phyloP scores from a whole-genome alignment of 257 asterid genomes.

The Salvia rosmarinus region DNA sequence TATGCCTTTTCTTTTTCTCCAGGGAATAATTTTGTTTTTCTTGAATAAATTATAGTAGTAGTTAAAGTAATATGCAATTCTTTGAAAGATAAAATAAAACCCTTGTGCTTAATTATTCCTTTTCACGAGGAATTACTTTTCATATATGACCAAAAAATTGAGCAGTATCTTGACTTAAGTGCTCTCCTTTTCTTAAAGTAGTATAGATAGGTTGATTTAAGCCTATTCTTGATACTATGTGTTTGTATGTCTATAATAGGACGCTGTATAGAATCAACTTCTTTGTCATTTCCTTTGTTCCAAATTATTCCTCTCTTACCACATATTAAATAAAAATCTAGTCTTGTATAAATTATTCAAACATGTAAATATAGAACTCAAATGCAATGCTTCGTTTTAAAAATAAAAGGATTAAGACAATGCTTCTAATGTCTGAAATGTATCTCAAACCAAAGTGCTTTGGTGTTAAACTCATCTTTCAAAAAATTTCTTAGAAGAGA shows the following conservation, averaged over 20 bases:
- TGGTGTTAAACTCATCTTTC: not conserved
- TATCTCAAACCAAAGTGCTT: not conserved
- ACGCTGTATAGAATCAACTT: constrained; percentile 34
- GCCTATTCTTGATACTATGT: constrained; percentile 40
- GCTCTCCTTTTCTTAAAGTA: constrained; percentile 54
- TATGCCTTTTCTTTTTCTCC: constrained; percentile 38
- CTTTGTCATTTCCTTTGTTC: constrained; percentile 35
- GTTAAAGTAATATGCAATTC: constrained; percentile 28
- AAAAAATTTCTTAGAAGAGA: no score
- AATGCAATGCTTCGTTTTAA: not conserved
- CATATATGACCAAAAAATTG: constrained; percentile 49
- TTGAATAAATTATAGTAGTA: not conserved
- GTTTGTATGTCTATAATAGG: constrained; percentile 25
- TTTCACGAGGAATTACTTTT: constrained; percentile 52
- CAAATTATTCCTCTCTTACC: constrained; percentile 23
- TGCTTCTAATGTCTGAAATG: not conserved
- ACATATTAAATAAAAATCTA: constrained; percentile 2
- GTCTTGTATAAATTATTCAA: constrained; percentile 11
- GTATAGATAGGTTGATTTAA: constrained; percentile 36
- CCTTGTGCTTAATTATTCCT: constrained; percentile 52
- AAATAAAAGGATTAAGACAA: not conserved
- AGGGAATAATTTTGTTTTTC: constrained; percentile 36
- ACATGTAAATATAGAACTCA: constrained; percentile 15
- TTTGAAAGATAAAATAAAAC: not conserved
- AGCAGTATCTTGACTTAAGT: constrained; percentile 66